These are phyloP conservation scores for Massariosphaeria phaeospora DNA, from an alignment of 495 filamentous ascomycete species.

Conservation along the genomic window DNA sequence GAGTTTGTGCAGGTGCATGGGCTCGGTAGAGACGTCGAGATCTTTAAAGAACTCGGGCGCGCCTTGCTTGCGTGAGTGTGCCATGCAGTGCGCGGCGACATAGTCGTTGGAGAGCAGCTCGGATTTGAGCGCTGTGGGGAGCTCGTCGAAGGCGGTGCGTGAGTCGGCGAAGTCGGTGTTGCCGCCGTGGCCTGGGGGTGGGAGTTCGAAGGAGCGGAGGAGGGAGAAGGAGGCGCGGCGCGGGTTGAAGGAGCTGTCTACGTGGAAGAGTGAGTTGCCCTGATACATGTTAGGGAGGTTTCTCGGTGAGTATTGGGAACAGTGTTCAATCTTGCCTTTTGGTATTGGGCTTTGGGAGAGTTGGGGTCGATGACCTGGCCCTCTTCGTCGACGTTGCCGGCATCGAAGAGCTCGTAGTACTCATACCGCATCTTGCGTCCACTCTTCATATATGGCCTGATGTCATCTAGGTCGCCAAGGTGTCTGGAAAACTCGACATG, in stretches of 20 bases:
- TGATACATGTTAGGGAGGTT: not conserved
- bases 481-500: conserved; percentile 51
- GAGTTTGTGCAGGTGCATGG: conserved; percentile 49
- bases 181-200: conserved; percentile 48
- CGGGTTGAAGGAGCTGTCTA: conserved; percentile 56
- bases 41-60: conserved; percentile 49
- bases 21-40: conserved; percentile 41
- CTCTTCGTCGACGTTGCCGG: conserved; percentile 49
- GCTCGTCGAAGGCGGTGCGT: conserved; percentile 50
- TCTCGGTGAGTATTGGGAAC: too few species aligned
- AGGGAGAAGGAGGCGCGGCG: conserved; percentile 53
- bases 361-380: conserved; percentile 41
- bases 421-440: conserved; percentile 46
- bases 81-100: conserved; percentile 51
- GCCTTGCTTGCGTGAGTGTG: conserved; percentile 50
- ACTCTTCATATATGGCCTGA: conserved; percentile 46
- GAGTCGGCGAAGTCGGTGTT: conserved; percentile 56
- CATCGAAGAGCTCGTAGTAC: conserved; percentile 53
- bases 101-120: conserved; percentile 44
- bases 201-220: conserved; percentile 48
- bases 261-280: conserved; percentile 54
- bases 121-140: conserved; percentile 40
- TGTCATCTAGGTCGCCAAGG: conserved; percentile 56
- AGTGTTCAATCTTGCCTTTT: conserved; percentile 2
- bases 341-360: conserved; percentile 32